Base-by-base conservation (phyloP, 495 filamentous ascomycete genomes). In the Penicillium paradoxum region DNA sequence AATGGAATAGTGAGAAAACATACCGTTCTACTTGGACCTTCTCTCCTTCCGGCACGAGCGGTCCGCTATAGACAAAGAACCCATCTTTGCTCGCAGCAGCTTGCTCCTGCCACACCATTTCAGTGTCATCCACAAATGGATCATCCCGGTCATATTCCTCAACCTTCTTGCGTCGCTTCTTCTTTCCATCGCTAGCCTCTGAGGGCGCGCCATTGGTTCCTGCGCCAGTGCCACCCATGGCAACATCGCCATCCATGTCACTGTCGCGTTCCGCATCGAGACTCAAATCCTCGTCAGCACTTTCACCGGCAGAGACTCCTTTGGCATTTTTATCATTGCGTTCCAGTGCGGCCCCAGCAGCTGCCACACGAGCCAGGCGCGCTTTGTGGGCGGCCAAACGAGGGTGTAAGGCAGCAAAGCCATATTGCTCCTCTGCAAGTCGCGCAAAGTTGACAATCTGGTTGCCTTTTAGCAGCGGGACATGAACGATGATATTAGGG, bases 121-220 rank as follows among this genome's bases (percentile, higher is more conserved):
- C 93, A 13, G 89, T 92, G 68, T 98, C 93, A 64, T 98, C 93
- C 49, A 98, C 92, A 66, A 98, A 98, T 30, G 91, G 92, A 63
- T 98, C 93, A 47, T 93, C 89, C 56, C 90, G 90, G 70, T 97
- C 91, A 62, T 98, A 98, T 54, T 95, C 88, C 60, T 98, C 93
- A 55, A 91, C 86, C 73, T 93, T 95, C 72, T 85, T 88, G 39
- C 95, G 76, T 22, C 74, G 74, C 32, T 82, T 80, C 61, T 86
- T 87, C 60, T 83, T 87, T 9, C 67, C 73, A 8, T 81, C 79
- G 13, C 76, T 68, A 3, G 75, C 74, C 29, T 79, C 78, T 1
- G 76, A 79, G 19, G 63, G 43, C 19, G 57, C 49, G 40, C 69
- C 85, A 56, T 81, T 85, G 9, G 62, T 48, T 38, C 71, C 57